These are phyloP conservation scores for Ceratocystis cubensis DNA, from an alignment of 2,329 filamentous ascomycete species.

Conservation along the genomic window DNA sequence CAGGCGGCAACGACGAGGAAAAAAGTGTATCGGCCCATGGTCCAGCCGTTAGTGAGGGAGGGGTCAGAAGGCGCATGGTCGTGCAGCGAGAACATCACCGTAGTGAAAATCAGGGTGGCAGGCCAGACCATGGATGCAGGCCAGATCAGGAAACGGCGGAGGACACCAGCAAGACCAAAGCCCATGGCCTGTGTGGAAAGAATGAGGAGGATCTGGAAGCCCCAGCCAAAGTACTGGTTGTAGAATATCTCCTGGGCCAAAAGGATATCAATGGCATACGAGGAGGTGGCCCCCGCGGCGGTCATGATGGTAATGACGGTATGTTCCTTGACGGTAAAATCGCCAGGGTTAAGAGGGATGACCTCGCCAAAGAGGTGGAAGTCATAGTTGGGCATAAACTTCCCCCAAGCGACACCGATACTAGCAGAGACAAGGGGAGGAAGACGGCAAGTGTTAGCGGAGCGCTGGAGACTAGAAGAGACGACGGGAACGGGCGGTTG, in stretches of 20 bases:
- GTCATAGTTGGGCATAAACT: slow-evolving; percentile 26
- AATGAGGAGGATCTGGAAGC: slow-evolving; percentile 42
- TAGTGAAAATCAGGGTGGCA: slow-evolving; percentile 40
- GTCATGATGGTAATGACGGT: slow-evolving; percentile 38
- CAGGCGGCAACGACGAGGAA: slow-evolving; percentile 45
- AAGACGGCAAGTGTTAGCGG: slow-evolving; percentile 28
- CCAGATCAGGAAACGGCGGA: slow-evolving; percentile 41
- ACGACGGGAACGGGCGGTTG: background rate
- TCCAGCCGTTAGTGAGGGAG: slow-evolving; percentile 46
- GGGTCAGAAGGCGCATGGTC: slow-evolving; percentile 37
- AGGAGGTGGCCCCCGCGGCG: slow-evolving; percentile 28
- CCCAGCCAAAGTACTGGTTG: slow-evolving; percentile 41
- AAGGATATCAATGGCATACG: slow-evolving; percentile 33
- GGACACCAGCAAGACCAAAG: slow-evolving; percentile 44
- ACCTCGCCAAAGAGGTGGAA: slow-evolving; percentile 28
- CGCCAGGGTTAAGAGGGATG: slow-evolving; percentile 31
- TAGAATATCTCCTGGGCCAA: slow-evolving; percentile 45
- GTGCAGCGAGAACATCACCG: slow-evolving; percentile 38
- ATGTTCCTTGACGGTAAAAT: slow-evolving; percentile 38
- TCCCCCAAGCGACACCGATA: slow-evolving; percentile 29
- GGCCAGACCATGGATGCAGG: slow-evolving; percentile 49
- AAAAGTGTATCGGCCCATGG: slow-evolving; percentile 48
- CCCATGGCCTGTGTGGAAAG: slow-evolving; percentile 45
- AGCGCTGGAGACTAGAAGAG: background rate
- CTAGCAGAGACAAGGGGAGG: background rate